Evolutionary conservation across 257 asterid genomes (phyloP), one percentile per base, ranked within the genome.

Genomic region (Anisodus tanguticus): DNA sequence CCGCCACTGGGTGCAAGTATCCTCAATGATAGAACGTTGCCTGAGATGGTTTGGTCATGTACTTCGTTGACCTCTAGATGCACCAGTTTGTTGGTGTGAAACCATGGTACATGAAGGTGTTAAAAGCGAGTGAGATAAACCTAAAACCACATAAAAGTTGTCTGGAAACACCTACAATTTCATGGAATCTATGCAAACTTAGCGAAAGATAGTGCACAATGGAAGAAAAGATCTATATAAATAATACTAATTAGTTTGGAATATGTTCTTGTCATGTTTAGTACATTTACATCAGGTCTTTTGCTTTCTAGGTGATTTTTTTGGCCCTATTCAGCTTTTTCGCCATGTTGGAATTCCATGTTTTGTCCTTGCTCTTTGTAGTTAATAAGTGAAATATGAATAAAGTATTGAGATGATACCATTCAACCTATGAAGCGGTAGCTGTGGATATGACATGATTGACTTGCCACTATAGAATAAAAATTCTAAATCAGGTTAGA

Each of bases 21-120:
- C 78, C 49, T 69, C 78, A 41, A 41, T 41, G 54, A 69, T 69
- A 41, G 78, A 69, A 69, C 31, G 54, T 69, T 41, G 4, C 78
- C 16, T 41, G 78, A 69, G 54, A 41, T 39, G 54, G 54, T 69
- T 69, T 69, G 13, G 31, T 41, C 54, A 69, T 39, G 41, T 41
- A 69, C 41, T 41, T 53, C 78, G 0, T 8, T 16, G 4, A 69
- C 54, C 54, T 41, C 54, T 1, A 26, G 54, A 69, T 69, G 78
- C 31, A 39, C 1, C 31, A 0, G 19, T 69, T 69, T 69, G 11
- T 39, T 69, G 54, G 31, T 69, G 54, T 69, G 54, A 41, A 53
- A 69, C 54, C 54, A 39, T 16, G 54, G 31, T 39, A 53, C 41
- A 22, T 41, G 51, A 10, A 69, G 15, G 54, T 69, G 54, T 69